These are phyloP conservation scores for Tephrocybe sp. DNA, from an alignment of 768 basidiomycete species.

Conservation along the genomic window DNA sequence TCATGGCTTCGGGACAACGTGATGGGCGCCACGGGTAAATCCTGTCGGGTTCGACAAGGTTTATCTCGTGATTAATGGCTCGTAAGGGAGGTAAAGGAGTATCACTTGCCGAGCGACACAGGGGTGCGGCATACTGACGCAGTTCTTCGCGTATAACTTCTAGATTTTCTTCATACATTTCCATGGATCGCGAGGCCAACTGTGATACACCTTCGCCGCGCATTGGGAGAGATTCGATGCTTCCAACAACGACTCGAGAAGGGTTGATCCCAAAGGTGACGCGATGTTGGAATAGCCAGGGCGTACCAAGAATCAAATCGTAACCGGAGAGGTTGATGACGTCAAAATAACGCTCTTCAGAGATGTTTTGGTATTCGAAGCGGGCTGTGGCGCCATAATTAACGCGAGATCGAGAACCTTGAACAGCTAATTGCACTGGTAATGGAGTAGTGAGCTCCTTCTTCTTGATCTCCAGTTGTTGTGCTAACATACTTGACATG, in stretches of 20 bases:
- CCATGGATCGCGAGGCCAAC: conserved; percentile 7
- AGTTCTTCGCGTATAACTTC: conserved; percentile 17
- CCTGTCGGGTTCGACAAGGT: conserved; percentile 25
- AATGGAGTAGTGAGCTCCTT: conserved; percentile 27
- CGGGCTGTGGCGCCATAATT: conserved; percentile 22
- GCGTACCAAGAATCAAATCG: conserved; percentile 38
- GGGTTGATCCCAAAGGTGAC: conserved; percentile 23
- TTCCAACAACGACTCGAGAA: conserved; percentile 22
- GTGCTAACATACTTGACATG: conserved; percentile 30
- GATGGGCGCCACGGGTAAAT: conserved; percentile 33
- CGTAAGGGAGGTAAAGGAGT: conserved; percentile 34
- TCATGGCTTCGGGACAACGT: conserved; percentile 35
- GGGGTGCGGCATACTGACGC: conserved; percentile 18
- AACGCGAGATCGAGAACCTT: conserved; percentile 37
- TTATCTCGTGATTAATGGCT: conserved; percentile 40
- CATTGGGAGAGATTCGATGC: conserved; percentile 17
- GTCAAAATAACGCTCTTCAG: conserved; percentile 28
- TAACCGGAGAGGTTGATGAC: conserved; percentile 38
- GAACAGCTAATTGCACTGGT: conserved; percentile 34
- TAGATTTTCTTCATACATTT: conserved; percentile 12
- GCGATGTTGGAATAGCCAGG: conserved; percentile 32
- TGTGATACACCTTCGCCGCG: conserved; percentile 11
- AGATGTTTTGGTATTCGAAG: conserved; percentile 37
- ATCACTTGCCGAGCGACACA: conserved; percentile 25
- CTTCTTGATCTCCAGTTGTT: conserved; percentile 30